Base-by-base conservation (phyloP, 352 stramenopile genomes). In the Paralagenidium karlingii region DNA sequence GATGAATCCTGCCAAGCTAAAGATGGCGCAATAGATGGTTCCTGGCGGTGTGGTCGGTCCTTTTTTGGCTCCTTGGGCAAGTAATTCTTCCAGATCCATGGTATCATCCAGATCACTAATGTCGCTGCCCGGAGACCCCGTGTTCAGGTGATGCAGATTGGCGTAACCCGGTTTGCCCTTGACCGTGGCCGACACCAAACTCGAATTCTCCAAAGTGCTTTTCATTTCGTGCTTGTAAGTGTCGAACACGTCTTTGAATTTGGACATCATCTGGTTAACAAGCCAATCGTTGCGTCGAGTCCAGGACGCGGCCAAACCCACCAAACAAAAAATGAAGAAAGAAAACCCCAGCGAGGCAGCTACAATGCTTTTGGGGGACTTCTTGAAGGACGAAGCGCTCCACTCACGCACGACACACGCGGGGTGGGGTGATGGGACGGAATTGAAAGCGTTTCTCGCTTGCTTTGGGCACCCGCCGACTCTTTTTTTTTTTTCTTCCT, bases 111-210 rank as follows among this genome's bases (percentile, higher is more conserved):
- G 43, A 55, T 88, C 74, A 43, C 74, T 85, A n/a, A 73, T 56
- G 49, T 85, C 74, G 47, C 65, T 82, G 26, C 63, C 64, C 5
- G 70, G 70, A n/a, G 70, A 85, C 34, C 74, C 74, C 21, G 82
- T 56, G 34, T 88, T 82, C 22, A 88, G 52, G 38, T 88, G 74
- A 47, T 85, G 84, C 34, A 88, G 67, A 43, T 88, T 88, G 5
- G 74, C 74, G 40, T 88, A 88, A 18, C 70, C 74, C 12, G 74
- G 68, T 51, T 83, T 84, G 47, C 63, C 65, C 28, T 69, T 60
- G 42, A 57, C 65, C n/a, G 80, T 65, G 39, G 71, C 69, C 29
- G 68, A 59, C 38, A 87, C 68, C 47, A 82, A 65, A 47, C 84
- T 69, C 3, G 47, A 41, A 43, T 66, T 53, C 21, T 85, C 70